Percentiles rank a stretch among this genome's conserved stretches.
Evolutionary conservation across 768 basidiomycete species (phyloP).

Genomic region (Trichaptum fuscoviolaceum): DNA sequence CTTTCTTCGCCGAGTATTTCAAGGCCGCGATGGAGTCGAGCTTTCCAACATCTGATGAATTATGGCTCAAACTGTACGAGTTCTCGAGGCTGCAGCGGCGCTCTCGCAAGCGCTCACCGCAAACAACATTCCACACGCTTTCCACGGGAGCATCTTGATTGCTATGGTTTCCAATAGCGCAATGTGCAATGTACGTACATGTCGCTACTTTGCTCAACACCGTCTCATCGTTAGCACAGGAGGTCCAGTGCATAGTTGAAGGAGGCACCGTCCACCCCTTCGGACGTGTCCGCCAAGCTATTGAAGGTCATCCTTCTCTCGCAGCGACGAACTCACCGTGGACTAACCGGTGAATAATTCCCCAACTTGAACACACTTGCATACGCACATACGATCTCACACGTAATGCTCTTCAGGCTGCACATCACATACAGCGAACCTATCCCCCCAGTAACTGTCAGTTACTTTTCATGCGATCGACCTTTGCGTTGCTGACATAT

Average conservation of each 20-base stretch:
- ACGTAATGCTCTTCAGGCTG: slow-evolving; percentile 39
- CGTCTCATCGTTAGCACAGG: slow-evolving; percentile 38
- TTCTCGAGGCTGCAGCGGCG: slow-evolving; percentile 71
- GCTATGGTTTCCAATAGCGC: slow-evolving; percentile 63
- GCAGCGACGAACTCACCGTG: slow-evolving; percentile 72
- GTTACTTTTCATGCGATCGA: slow-evolving; percentile 16
- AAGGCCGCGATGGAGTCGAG: neutral
- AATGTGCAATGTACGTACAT: slow-evolving; percentile 56
- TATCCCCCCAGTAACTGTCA: slow-evolving; percentile 75
- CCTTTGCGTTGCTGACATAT: neutral
- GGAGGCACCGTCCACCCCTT: slow-evolving; percentile 68
- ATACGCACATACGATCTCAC: slow-evolving; percentile 8
- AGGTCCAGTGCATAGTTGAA: slow-evolving; percentile 82
- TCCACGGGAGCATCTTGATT: slow-evolving; percentile 70
- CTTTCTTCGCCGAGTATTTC: neutral
- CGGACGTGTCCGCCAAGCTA: slow-evolving; percentile 72
- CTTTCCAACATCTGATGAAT: slow-evolving; percentile 9
- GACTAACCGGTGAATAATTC: slow-evolving; percentile 64
- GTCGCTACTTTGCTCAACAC: slow-evolving; percentile 4
- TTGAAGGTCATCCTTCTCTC: slow-evolving; percentile 58
- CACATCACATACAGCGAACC: slow-evolving; percentile 70
- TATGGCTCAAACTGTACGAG: slow-evolving; percentile 70
- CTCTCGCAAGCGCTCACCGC: slow-evolving; percentile 61
- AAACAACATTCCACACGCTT: slow-evolving; percentile 67
- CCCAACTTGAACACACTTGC: slow-evolving; percentile 6